Evolutionary conservation across 2,329 filamentous ascomycete species (phyloP), one percentile per base, ranked within the genome.

Genomic region (Sordariomycetes sp.): DNA sequence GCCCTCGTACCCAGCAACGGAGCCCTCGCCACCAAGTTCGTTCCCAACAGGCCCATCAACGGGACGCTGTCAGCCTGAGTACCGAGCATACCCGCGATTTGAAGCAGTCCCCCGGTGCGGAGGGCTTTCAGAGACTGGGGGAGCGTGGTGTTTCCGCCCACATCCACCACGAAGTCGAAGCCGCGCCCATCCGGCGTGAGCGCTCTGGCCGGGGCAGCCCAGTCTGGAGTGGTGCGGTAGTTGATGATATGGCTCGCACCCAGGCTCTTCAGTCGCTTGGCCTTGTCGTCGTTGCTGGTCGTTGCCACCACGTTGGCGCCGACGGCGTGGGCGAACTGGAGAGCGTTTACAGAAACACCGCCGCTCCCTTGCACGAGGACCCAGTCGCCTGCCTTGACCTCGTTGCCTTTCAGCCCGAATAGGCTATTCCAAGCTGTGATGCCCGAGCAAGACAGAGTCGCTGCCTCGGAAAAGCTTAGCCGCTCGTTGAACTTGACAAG

Each of bases 101-200:
- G 38, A 16, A 66, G 39, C 5, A 58, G n/a, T 0, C 60, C 60
- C 11, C 58, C 50, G 0, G 46, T 35, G 0, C 49, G 43, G 1
- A 75, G 56, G 2, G 69, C 68, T 41, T 66, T 66, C 26, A 80
- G 54, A 3, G 64, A 68, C 47, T 79, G 64, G 4, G 57, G 45
- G 42, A 83, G 63, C 0, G 77, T 82, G n/a, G 62, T 65, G 1
- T 72, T 62, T 0, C 79, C 79, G 10, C 75, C 79, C n/a, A 82
- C 70, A 45, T 85, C 80, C 25, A 82, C 47, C 25, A 84, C 58
- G 39, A 78, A 64, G 44, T 82, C 69, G 7, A 80, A 70, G 10
- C 80, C 80, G 3, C 45, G 46, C 3, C 61, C 61, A 1, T 58
- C 51, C 0, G 57, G 56, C 0, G 61, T 65, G 0, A 70, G 61